Percentiles rank a stretch among this genome's conserved stretches.
Evolutionary conservation across 164 flowering plant genomes (phyloP).

Genomic region (Tinospora cordifolia): DNA sequence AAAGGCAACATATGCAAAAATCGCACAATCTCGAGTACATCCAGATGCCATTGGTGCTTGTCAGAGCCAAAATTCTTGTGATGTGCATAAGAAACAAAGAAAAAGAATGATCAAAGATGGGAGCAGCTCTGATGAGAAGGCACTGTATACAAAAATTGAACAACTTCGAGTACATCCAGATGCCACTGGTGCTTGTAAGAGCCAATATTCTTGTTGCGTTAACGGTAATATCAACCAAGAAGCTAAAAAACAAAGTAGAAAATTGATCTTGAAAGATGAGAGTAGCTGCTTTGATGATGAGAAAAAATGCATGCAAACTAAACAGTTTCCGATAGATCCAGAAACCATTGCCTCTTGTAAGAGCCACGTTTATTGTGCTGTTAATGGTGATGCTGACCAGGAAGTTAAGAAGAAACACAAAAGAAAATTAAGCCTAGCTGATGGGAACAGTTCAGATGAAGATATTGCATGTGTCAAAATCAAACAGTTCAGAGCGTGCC

Average conservation of each 20-base stretch:
- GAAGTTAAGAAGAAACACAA: too few species aligned
- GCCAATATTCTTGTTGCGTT: background rate
- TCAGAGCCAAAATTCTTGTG: background rate
- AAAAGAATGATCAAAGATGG: conserved; percentile 11
- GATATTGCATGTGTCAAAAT: background rate
- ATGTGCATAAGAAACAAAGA: conserved; percentile 6
- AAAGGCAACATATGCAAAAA: background rate
- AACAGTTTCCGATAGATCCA: too few species aligned
- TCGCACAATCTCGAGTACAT: background rate
- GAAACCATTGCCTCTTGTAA: too few species aligned
- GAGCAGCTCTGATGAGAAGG: background rate
- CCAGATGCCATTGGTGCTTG: background rate
- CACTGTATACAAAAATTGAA: too few species aligned
- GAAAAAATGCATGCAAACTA: background rate
- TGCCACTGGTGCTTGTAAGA: background rate
- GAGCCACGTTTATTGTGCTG: too few species aligned
- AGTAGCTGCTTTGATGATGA: conserved; percentile 13
- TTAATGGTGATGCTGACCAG: too few species aligned
- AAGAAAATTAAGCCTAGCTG: too few species aligned
- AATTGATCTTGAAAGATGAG: too few species aligned
- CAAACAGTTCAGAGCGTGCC: background rate
- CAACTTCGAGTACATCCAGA: background rate
- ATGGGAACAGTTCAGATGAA: background rate
- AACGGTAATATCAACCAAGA: too few species aligned
- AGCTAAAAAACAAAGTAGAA: too few species aligned